These are phyloP conservation scores for Fusarium ambrosium DNA, from an alignment of 2,329 filamentous ascomycete genomes.

Conservation along the genomic window DNA sequence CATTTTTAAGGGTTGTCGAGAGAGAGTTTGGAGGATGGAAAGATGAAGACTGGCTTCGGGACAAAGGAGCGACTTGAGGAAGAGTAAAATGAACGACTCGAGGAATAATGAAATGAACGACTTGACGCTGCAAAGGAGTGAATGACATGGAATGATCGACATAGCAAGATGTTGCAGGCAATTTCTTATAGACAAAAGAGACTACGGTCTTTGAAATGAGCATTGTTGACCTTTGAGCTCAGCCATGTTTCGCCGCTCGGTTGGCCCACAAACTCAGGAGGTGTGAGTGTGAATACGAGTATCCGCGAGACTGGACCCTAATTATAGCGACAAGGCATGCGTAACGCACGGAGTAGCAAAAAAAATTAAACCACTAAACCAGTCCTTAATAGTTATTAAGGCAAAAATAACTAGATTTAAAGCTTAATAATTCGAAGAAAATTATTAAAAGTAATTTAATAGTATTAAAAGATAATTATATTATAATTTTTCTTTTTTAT, in stretches of 20 bases:
- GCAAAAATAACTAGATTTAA: no score
- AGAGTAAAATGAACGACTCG: no score
- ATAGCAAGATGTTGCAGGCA: neutral
- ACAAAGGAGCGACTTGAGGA: neutral
- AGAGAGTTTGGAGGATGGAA: neutral
- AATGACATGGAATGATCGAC: neutral
- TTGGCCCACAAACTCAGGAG: neutral
- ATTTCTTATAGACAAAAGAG: neutral
- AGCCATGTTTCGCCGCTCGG: neutral
- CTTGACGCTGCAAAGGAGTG: neutral
- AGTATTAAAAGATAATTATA: no score
- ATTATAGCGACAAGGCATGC: neutral
- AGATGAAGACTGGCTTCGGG: neutral
- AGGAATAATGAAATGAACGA: neutral
- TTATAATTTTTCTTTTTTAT: no score
- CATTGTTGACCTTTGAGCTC: neutral
- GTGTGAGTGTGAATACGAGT: neutral
- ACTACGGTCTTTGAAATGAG: neutral
- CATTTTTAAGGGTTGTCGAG: neutral
- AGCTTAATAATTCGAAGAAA: no score
- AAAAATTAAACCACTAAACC: no score
- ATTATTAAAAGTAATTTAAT: no score
- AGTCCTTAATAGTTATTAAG: no score
- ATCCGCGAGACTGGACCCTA: neutral
- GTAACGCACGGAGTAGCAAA: neutral